phyloP scores from a whole-genome alignment of 176 grass and related monocot genomes.

The Tillandsia fasciculata region DNA sequence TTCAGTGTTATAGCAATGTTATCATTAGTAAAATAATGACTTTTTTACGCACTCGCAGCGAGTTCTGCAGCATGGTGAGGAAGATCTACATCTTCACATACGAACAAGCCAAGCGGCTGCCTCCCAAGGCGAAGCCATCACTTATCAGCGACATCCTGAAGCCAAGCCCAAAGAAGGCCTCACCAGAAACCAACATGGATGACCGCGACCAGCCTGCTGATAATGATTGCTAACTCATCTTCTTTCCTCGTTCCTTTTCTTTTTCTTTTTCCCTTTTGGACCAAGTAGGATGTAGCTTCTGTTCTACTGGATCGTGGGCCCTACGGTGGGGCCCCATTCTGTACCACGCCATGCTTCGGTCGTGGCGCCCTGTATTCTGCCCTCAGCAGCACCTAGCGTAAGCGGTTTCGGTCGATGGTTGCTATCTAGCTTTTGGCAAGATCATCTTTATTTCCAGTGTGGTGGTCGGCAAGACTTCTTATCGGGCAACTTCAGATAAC shows the following conservation, averaged over 20 bases:
- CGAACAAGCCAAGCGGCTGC: slow-evolving; percentile 58
- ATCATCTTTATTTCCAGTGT: too few relatives aligned
- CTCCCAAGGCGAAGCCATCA: slow-evolving; percentile 39
- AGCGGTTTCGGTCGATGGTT: not conserved
- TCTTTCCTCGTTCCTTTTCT: slow-evolving; percentile 14
- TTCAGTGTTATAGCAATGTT: not conserved
- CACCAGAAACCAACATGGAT: slow-evolving; percentile 19
- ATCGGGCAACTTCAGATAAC: too few relatives aligned
- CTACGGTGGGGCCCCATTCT: not conserved
- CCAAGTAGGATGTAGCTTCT: not conserved
- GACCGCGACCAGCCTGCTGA: slow-evolving; percentile 11
- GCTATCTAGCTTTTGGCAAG: too few relatives aligned
- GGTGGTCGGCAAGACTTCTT: too few relatives aligned
- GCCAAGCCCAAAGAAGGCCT: slow-evolving; percentile 24
- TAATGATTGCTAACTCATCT: slow-evolving; percentile 26
- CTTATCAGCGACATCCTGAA: slow-evolving; percentile 22
- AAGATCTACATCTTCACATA: slow-evolving; percentile 81
- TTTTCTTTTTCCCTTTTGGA: slow-evolving; percentile 3
- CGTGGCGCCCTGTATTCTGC: not conserved
- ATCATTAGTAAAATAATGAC: not conserved
- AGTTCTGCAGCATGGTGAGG: slow-evolving; percentile 72
- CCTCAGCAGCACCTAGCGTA: not conserved
- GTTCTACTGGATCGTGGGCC: not conserved
- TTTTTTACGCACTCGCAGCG: slow-evolving; percentile 37
- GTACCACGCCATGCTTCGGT: not conserved